Base-by-base conservation (phyloP, 768 basidiomycete species). In the Pleurotus djamor region DNA sequence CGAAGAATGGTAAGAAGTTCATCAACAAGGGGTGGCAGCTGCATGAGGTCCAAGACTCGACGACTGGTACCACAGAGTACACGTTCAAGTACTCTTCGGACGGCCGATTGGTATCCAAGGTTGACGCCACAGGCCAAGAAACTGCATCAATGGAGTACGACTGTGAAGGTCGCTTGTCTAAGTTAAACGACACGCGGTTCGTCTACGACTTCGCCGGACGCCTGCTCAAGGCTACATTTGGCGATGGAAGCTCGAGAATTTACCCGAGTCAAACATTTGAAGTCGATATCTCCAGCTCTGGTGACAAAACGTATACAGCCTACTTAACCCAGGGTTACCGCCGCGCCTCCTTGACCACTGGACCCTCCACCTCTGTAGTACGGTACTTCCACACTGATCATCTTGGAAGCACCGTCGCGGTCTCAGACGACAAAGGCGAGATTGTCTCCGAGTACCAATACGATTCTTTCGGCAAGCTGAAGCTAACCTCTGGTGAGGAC, bases 21-120 rank as follows among this genome's bases (percentile, higher is more conserved):
- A 17, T 54, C 6, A 59, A 62, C 38, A 28, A 59, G 10, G 61
- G 61, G 13, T 62, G 61, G 61, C 58, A 62, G 50, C 41, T 62
- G 12, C 50, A 44, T 5, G 34, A 43, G 3, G 34, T 61, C n/a
- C 35, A 47, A 52, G 45, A 59, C 21, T 6, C 54, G 4, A 17
- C 36, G 10, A 56, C 54, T 41, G 54, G 54, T 4, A 7, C 54
- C 3, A 44, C 41, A 8, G 8, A 56, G 21, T 56, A 37, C 33
- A 28, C 54, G 2, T 56, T 56, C 14, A 41, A 56, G 28, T 56
- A 56, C 54, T 56, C 54, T 12, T 10, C 41, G 28, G 54, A 56
- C 33, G 54, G 54, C 12, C 6, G 44, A 9, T 17, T 56, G 37
- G 21, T 44, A 28, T 41, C 54, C 17, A 56, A 56, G 33, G 8